phyloP scores from a whole-genome alignment of 164 flowering plant genomes.

The Brasenia schreberi region DNA sequence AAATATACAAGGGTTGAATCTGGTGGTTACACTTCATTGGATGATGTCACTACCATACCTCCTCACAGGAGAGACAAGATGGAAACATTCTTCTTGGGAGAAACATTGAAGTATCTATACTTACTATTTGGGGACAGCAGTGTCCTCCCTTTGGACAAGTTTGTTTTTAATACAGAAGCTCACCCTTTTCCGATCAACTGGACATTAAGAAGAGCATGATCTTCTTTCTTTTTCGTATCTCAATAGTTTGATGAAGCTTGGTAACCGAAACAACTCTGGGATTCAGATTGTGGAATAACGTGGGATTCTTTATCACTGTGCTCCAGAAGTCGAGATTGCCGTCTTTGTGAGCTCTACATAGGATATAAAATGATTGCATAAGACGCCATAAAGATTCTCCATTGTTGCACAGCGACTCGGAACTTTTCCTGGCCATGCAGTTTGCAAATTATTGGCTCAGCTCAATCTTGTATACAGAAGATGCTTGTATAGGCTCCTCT shows the following conservation, averaged over 20 bases:
- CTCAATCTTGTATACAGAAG: background rate
- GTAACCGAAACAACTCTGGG: background rate
- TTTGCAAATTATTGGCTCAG: background rate
- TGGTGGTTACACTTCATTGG: constrained; percentile 82
- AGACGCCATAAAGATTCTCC: too few species aligned
- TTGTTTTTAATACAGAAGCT: constrained; percentile 89
- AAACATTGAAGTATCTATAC: constrained; percentile 81
- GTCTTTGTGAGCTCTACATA: background rate
- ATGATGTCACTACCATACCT: constrained; percentile 78
- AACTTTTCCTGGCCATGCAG: background rate
- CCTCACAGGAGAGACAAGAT: constrained; percentile 87
- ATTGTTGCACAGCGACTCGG: background rate
- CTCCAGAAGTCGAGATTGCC: background rate
- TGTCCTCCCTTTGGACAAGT: constrained; percentile 71
- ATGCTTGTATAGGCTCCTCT: background rate
- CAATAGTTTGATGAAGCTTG: background rate
- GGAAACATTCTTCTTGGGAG: constrained; percentile 97
- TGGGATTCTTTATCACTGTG: background rate
- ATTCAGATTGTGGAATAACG: background rate
- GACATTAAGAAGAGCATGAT: constrained; percentile 6
- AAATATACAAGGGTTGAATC: constrained; percentile 67
- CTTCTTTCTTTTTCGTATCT: background rate
- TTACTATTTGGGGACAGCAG: constrained; percentile 60
- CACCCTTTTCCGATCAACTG: constrained; percentile 70
- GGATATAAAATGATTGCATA: background rate